Percentiles rank a stretch among this genome's conserved stretches.
These are phyloP conservation scores for Pythium guiyangense DNA, from an alignment of 352 stramenopile species.

Conservation along the genomic window DNA sequence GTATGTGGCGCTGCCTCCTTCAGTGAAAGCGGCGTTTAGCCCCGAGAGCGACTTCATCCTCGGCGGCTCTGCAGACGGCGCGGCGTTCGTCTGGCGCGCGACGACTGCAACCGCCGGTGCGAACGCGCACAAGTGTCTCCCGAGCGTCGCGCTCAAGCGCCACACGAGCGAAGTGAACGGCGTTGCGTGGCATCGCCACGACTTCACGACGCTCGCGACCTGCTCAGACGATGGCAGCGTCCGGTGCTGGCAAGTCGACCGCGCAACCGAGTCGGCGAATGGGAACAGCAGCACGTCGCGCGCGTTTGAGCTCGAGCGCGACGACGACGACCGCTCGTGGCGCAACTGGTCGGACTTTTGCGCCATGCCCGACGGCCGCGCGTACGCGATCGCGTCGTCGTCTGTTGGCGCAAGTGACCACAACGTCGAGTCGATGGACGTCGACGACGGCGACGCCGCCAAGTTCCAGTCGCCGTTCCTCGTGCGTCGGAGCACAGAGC, in stretches of 20 bases:
- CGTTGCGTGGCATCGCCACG: conserved; percentile 44
- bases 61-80: conserved; percentile 42
- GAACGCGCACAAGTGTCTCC: conserved; percentile 2
- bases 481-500: conserved; percentile 4
- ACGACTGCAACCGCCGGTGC: conserved; percentile 3
- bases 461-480: conserved; percentile 21
- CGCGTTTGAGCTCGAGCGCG: background rate
- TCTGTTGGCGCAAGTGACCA: background rate
- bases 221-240: conserved; percentile 69
- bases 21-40: conserved; percentile 53
- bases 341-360: conserved; percentile 17
- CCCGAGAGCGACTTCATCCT: conserved; percentile 58
- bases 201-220: conserved; percentile 47
- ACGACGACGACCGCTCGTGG: conserved; percentile 7
- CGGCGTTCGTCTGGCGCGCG: conserved; percentile 59
- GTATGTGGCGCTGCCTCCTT: background rate
- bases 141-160: conserved; percentile 46
- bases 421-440: conserved; percentile 8
- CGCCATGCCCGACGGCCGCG: conserved; percentile 9
- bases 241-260: conserved; percentile 26
- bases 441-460: conserved; percentile 1
- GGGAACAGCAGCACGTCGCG: background rate
- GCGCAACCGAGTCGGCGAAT: background rate
- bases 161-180: conserved; percentile 65
- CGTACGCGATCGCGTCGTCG: conserved; percentile 10